phyloP scores from a whole-genome alignment of 2,329 filamentous ascomycete species.

The Lojkania enalia region DNA sequence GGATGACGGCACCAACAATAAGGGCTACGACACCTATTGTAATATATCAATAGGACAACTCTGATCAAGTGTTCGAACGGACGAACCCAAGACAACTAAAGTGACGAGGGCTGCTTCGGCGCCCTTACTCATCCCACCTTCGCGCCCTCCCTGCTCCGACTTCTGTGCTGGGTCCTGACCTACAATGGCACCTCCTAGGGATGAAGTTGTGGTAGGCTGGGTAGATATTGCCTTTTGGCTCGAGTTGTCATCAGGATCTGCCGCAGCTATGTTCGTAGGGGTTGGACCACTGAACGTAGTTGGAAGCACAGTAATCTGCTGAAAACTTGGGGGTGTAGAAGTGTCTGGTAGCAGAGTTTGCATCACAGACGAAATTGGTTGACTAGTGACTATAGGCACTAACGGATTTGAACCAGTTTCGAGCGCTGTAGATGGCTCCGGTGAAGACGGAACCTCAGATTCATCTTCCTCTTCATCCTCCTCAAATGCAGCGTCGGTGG shows the following conservation, averaged over 20 bases:
- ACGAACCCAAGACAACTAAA: conserved; percentile 34
- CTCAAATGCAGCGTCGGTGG: no score
- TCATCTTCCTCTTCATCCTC: no score
- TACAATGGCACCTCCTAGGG: conserved; percentile 3
- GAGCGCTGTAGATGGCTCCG: background rate
- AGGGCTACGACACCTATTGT: conserved; percentile 31
- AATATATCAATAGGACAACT: conserved; percentile 7
- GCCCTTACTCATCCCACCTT: conserved; percentile 25
- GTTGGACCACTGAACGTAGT: background rate
- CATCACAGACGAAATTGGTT: background rate
- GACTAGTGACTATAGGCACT: background rate
- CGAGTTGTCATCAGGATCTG: no score
- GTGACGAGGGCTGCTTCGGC: conserved; percentile 39
- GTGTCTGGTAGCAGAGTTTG: background rate
- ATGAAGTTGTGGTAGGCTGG: background rate
- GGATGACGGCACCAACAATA: conserved; percentile 24
- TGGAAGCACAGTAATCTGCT: background rate
- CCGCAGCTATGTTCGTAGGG: no score
- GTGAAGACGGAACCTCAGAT: no score
- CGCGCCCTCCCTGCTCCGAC: background rate
- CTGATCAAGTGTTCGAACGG: background rate
- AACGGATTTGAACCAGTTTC: background rate
- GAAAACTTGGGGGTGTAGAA: background rate
- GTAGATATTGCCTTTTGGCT: conserved; percentile 3
- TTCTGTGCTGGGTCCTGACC: conserved; percentile 12